Conservation (phyloP, 176 grass and related monocot genomes). For the Triticum aestivum region DNA sequence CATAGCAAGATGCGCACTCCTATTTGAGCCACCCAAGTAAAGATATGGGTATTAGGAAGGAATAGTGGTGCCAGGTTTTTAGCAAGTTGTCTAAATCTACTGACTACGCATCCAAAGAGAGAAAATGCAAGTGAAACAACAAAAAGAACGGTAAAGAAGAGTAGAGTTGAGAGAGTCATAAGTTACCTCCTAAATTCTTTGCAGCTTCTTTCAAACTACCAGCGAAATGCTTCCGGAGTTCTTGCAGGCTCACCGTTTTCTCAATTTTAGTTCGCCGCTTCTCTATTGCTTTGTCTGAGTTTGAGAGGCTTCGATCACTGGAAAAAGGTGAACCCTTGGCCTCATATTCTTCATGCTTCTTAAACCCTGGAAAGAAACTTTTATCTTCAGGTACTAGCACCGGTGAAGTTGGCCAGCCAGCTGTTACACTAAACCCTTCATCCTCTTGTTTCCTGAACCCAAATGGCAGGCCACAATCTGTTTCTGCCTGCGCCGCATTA, state of each 20-base stretch:
- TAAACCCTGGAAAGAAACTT: slow-evolving; percentile 52
- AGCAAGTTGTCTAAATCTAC: neutral
- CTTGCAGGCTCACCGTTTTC: slow-evolving; percentile 74
- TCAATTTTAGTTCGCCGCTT: slow-evolving; percentile 77
- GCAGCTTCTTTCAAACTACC: slow-evolving; percentile 98
- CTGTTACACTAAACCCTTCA: slow-evolving; percentile 68
- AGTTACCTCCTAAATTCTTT: slow-evolving; percentile 91
- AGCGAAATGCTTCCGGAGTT: slow-evolving; percentile 86
- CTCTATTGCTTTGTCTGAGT: slow-evolving; percentile 49
- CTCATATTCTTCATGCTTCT: slow-evolving; percentile 40
- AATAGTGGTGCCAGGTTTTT: neutral
- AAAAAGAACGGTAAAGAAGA: neutral
- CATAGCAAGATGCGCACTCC: neutral
- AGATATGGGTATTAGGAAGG: neutral
- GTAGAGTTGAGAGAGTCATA: neutral
- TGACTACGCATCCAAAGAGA: neutral
- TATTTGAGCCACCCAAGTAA: neutral
- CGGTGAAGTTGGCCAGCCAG: slow-evolving; percentile 46
- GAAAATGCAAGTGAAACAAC: neutral
- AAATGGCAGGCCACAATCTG: slow-evolving; percentile 35
- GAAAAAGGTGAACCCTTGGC: slow-evolving; percentile 41
- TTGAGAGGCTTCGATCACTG: slow-evolving; percentile 40
- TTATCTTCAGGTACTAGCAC: slow-evolving; percentile 34
- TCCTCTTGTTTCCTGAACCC: slow-evolving; percentile 52
- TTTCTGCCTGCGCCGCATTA: slow-evolving; percentile 34